A percentile compares a stretch with the other conserved stretches of the same genome.
Conservation (phyloP, 352 stramenopile genomes). For the Phytophthora ohioensis region DNA sequence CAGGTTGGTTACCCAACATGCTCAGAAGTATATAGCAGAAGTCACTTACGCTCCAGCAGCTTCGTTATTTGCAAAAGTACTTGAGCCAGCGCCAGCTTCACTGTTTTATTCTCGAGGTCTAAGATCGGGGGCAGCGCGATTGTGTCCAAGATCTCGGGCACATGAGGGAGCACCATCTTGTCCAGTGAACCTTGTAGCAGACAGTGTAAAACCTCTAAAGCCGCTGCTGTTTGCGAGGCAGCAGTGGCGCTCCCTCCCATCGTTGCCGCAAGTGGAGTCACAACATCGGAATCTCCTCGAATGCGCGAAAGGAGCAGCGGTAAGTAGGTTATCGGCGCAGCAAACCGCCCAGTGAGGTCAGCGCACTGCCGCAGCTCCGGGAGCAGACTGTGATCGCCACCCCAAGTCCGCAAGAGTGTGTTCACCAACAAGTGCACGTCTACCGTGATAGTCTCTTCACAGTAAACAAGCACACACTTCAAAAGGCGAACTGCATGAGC, state of each 20-base stretch:
- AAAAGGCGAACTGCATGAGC: slow-evolving; percentile 89
- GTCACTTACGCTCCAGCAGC: slow-evolving; percentile 59
- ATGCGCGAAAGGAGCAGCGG: slow-evolving; percentile 68
- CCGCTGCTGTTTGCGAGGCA: slow-evolving; percentile 31
- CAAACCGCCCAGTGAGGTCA: slow-evolving; percentile 71
- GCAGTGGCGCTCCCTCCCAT: slow-evolving; percentile 28
- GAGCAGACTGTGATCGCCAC: slow-evolving; percentile 39
- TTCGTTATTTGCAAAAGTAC: slow-evolving; percentile 46
- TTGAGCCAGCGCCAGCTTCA: slow-evolving; percentile 44
- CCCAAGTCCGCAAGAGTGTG: slow-evolving; percentile 69
- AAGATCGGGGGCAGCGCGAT: slow-evolving; percentile 49
- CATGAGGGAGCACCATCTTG: slow-evolving; percentile 62
- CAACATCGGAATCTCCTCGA: slow-evolving; percentile 57
- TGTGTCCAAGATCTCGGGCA: slow-evolving; percentile 61
- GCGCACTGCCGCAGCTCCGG: slow-evolving; percentile 45
- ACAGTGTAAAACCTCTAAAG: slow-evolving; percentile 60
- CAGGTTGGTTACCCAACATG: background rate
- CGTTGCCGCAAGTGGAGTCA: slow-evolving; percentile 26
- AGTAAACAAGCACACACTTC: slow-evolving; percentile 92
- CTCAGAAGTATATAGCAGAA: slow-evolving; percentile 2
- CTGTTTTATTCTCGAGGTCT: slow-evolving; percentile 49
- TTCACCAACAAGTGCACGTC: slow-evolving; percentile 83
- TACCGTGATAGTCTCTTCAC: slow-evolving; percentile 95
- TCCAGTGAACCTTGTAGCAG: slow-evolving; percentile 70
- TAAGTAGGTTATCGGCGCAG: slow-evolving; percentile 72